Base-by-base conservation (phyloP, 2,329 filamentous ascomycete species). In the Aureobasidium sp. region DNA sequence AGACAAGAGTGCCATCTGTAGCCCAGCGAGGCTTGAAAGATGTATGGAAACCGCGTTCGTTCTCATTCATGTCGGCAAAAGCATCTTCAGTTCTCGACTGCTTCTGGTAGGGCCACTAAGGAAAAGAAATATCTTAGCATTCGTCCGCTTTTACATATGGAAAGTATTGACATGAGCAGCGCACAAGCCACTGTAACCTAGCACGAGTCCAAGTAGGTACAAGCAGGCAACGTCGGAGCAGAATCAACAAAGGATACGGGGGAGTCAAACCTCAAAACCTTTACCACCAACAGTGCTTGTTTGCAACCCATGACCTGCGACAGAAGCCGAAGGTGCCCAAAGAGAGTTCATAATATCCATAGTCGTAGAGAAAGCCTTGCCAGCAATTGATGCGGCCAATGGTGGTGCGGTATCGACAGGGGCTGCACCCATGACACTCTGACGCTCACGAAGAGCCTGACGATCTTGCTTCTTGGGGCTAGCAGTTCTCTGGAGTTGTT, bases 341-440 rank as follows among this genome's bases (percentile, higher is more conserved):
- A 97, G 79, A 52, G 91, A 96, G 72, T 96, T 93, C 91, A 96
- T 97, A 72, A 97, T 79, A 78, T 97, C 94, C 76, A 97, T 96
- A 70, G 89, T 92, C 25, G 89, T 96, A 25, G 86, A 83, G 74
- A 96, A 93, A 0, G 88, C 87, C 66, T 84, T 84, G 47, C 69
- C 64, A 25, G 45, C 60, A 25, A 63, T 39, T 29, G 64, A 63
- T 16, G 55, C 59, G 16, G 44, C 34, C 39, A 55, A 54, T 8
- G 54, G 39, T 36, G 61, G 44, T 49, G 55, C 55, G 29, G 47
- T 63, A 66, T 79, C 77, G 25, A 54, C 37, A 48, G 41, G 59
- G 5, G 39, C 37, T 41, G 41, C 59, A 65, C 80, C 79, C 53
- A 86, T 79, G 32, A 81, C 79, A 63, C 83, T 81, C 68, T 86